Evolutionary conservation across 176 grass and related monocot species (phyloP), one percentile per base, ranked within the genome.

Genomic region (Triticum urartu): DNA sequence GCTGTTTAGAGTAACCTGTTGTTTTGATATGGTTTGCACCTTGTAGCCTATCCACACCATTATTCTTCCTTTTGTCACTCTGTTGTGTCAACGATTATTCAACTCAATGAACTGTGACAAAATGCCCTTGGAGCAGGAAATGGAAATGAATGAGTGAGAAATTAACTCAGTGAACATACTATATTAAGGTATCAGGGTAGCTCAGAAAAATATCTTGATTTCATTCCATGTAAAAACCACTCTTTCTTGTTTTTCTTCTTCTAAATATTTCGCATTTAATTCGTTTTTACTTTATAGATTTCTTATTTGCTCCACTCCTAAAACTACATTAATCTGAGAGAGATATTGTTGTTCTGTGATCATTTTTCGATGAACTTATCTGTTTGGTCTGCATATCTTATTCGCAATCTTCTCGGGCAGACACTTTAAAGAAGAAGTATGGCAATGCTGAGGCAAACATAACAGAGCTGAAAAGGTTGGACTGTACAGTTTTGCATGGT

Each of bases 361-460:
- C 22, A 39, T 64, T 78, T 11, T 56, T 78, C 43, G 72, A 45
- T 81, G 15, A 40, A 18, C 58, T 62, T 73, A 83, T 18, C 18
- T 72, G 21, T 67, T 85, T 68, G 60, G 11, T 26, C 9, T 81
- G 59, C 62, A n/a, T 73, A 74, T 83, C 14, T 68, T 86, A 52
- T 70, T 30, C 9, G 0, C 3, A 36, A 25, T 80, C 13, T 9
- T 60, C 61, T 66, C 74, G 13, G 22, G 14, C 35, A 93, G 94
- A 80, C 68, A 18, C 1, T 36, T 58, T 89, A 4, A 70, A 65
- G 40, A 11, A 1, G 1, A 91, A 95, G 80, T 95, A 95, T 66
- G 77, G 40, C 14, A 48, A 86, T 30, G 94, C 91, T 2, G 66
- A 87, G 71, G 71, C 84, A 75, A 93, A 91, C 71, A 20, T 89